Evolutionary conservation across 352 stramenopile species (phyloP), one percentile per base, ranked within the genome.

Genomic region (Pythium dissotocum): DNA sequence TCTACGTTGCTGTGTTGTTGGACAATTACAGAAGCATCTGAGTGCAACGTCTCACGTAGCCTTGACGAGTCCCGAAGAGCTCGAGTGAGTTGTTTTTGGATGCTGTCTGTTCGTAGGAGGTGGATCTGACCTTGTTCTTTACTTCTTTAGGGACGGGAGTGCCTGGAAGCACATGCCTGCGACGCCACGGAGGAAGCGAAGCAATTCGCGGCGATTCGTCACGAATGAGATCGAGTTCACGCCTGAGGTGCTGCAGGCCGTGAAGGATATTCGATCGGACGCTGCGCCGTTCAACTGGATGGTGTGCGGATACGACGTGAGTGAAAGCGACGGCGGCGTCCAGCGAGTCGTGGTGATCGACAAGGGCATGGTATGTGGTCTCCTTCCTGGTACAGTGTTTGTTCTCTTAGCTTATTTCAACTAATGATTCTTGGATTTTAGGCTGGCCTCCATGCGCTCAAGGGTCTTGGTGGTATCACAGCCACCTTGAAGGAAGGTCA

Each of bases 141-240:
- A 18, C 52, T 40, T 32, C 18, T 61, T 26, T 33, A 94, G 86
- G 52, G 84, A 93, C 64, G 82, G 80, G 10, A 87, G 75, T 5
- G 71, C 88, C 10, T 81, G 91, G 70, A 56, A 89, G 48, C 63
- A 70, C 21, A 70, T 75, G 63, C 84, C 89, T 48, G 82, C 82
- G 14, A 81, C 84, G 10, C 78, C 80, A 8, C 78, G 85, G 36
- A 72, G 84, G 16, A 85, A 85, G 61, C 78, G 86, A 32, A 91
- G 80, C 58, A 84, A 80, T 32, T 94, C 86, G 16, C 77, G 83
- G 24, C 75, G 84, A 44, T 90, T 91, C 64, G 76, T 91, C 44
- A 91, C 86, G 49, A 90, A 88, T 67, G 84, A 93, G 38, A 91
- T 96, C 54, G 86, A 94, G 48, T 92, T 94, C 28, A 78, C 78